Evolutionary conservation across 306 rosid genomes (phyloP).

Genomic region (Vicia faba): DNA sequence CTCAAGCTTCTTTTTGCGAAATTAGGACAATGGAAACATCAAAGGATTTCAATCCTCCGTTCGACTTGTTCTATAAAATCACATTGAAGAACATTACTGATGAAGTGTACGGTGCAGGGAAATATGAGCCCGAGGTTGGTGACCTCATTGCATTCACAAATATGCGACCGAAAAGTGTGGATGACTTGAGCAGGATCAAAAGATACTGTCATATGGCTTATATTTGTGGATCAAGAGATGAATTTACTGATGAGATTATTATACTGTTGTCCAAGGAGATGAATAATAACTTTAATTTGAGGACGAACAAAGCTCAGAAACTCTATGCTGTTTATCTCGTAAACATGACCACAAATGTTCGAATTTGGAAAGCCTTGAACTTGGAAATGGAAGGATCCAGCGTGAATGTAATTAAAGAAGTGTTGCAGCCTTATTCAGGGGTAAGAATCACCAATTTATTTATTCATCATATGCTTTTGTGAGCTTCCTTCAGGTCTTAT

Average conservation of each 20-base stretch:
- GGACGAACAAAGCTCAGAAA: slow-evolving; percentile 13
- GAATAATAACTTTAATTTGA: background rate
- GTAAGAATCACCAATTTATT: slow-evolving; percentile 39
- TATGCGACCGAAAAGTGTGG: slow-evolving; percentile 35
- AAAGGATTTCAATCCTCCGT: background rate
- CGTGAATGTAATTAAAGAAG: slow-evolving; percentile 35
- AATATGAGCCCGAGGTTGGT: slow-evolving; percentile 50
- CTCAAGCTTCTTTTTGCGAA: slow-evolving; percentile 42
- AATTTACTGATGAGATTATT: slow-evolving; percentile 27
- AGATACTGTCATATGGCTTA: slow-evolving; percentile 45
- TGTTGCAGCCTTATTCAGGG: slow-evolving; percentile 41
- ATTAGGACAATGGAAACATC: slow-evolving; percentile 25
- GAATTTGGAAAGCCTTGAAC: slow-evolving; percentile 48
- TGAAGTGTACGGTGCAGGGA: slow-evolving; percentile 5
- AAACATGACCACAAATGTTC: slow-evolving; percentile 43
- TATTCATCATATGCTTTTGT: background rate
- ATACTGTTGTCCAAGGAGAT: slow-evolving; percentile 29
- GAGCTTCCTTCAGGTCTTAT: background rate
- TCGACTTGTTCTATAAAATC: slow-evolving; percentile 36
- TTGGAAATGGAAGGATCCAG: slow-evolving; percentile 13
- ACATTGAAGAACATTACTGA: background rate
- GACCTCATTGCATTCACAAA: slow-evolving; percentile 58
- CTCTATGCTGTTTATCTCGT: slow-evolving; percentile 38
- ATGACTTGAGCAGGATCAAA: slow-evolving; percentile 44
- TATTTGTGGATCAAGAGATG: slow-evolving; percentile 23